A percentile compares a stretch with the other conserved stretches of the same genome.
Evolutionary conservation across 257 asterid genomes (phyloP).

Genomic region (Galeopsis tetrahit): DNA sequence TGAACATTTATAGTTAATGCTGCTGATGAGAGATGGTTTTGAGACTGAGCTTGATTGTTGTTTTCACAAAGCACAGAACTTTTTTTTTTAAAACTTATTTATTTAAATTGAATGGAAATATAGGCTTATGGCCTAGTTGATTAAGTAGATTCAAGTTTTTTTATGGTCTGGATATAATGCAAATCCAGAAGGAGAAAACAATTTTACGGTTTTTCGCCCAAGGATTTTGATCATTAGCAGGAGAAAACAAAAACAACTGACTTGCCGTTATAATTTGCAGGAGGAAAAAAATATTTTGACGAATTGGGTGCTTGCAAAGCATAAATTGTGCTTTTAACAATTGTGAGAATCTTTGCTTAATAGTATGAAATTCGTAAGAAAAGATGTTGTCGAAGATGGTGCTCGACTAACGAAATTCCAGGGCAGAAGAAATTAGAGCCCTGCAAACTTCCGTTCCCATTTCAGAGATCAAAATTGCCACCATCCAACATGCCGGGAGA

Average conservation of each 20-base stretch:
- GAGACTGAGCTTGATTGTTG: not conserved
- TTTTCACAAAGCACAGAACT: not conserved
- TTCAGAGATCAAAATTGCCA: not conserved
- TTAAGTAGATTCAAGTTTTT: too few relatives aligned
- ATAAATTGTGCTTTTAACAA: too few relatives aligned
- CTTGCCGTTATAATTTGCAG: too few relatives aligned
- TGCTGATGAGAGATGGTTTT: not conserved
- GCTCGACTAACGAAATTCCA: not conserved
- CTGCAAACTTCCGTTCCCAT: not conserved
- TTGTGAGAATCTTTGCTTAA: not conserved
- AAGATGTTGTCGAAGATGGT: not conserved
- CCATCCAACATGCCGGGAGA: not conserved
- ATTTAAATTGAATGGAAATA: too few relatives aligned
- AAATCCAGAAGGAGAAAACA: too few relatives aligned
- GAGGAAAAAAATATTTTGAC: too few relatives aligned
- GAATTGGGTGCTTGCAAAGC: not conserved
- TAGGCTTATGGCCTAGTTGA: too few relatives aligned
- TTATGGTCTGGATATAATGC: too few relatives aligned
- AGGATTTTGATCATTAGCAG: too few relatives aligned
- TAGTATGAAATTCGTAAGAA: not conserved
- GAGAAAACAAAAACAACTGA: too few relatives aligned
- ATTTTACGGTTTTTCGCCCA: too few relatives aligned
- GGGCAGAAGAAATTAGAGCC: not conserved
- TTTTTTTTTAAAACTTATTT: too few relatives aligned
- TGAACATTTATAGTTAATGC: constrained; percentile 11